Evolutionary conservation across 78 protist species (phyloP).

Genomic region (Pelomyxa schiedti): DNA sequence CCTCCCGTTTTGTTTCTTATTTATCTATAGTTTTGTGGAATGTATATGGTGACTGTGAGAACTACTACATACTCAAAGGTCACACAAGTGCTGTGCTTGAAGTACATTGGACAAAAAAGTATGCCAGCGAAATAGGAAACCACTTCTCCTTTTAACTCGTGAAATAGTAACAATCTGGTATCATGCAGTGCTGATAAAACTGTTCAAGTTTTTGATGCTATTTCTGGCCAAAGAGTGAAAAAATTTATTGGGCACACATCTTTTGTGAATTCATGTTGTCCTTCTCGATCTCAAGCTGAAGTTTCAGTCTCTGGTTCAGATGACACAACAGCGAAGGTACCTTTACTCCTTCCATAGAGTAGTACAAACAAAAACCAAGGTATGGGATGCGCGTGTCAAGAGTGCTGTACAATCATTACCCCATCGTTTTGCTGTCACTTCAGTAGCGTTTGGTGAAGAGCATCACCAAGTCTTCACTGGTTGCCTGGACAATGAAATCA

Average conservation of each 20-base stretch:
- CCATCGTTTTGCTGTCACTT: slow-evolving; percentile 42
- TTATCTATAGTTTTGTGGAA: slow-evolving; percentile 39
- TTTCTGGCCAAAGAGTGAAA: slow-evolving; percentile 24
- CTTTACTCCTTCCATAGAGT: background rate
- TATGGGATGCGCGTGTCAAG: slow-evolving; percentile 45
- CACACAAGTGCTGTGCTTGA: slow-evolving; percentile 56
- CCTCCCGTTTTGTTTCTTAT: background rate
- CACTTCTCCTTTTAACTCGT: background rate
- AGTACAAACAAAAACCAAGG: background rate
- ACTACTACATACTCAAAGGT: slow-evolving; percentile 54
- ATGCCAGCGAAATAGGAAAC: background rate
- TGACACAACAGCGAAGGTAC: slow-evolving; percentile 40
- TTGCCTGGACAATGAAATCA: slow-evolving; percentile 62
- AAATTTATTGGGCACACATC: slow-evolving; percentile 41
- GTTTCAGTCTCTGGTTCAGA: slow-evolving; percentile 34
- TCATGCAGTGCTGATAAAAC: slow-evolving; percentile 43
- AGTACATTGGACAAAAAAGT: slow-evolving; percentile 45
- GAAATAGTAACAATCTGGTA: background rate
- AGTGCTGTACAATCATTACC: background rate
- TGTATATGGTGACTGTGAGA: slow-evolving; percentile 62
- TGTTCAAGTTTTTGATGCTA: slow-evolving; percentile 51
- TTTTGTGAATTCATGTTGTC: slow-evolving; percentile 41
- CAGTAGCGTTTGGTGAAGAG: slow-evolving; percentile 33
- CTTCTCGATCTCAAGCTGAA: slow-evolving; percentile 29
- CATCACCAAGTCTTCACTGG: slow-evolving; percentile 45